These are phyloP conservation scores for Malbranchea cinnamomea DNA, from an alignment of 2,329 filamentous ascomycete genomes.

Conservation along the genomic window DNA sequence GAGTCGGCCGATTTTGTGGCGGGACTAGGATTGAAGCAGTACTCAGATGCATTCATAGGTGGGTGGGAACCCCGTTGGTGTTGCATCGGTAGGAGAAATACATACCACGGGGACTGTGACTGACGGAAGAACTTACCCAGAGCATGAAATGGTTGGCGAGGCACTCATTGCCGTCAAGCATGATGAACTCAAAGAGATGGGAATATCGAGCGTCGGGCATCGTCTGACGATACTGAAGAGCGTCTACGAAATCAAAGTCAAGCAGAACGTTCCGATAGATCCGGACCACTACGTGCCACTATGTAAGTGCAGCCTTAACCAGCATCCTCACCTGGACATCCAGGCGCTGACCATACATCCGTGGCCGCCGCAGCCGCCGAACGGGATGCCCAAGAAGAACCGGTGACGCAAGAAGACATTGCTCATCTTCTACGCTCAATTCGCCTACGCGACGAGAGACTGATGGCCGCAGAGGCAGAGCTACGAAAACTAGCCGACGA, in stretches of 20 bases:
- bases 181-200: slow-evolving; percentile 90
- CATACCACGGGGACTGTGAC: slow-evolving; percentile 6
- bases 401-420: slow-evolving; percentile 85
- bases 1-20: slow-evolving; percentile 83
- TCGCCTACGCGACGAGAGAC: slow-evolving; percentile 76
- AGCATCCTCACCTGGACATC: no score
- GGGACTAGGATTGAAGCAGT: slow-evolving; percentile 65
- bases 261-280: slow-evolving; percentile 80
- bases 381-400: slow-evolving; percentile 68
- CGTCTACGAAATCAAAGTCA: slow-evolving; percentile 91
- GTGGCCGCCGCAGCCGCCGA: slow-evolving; percentile 60
- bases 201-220: slow-evolving; percentile 82
- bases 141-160: slow-evolving; percentile 89
- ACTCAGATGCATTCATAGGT: slow-evolving; percentile 74
- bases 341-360: no score
- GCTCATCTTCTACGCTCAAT: slow-evolving; percentile 81
- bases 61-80: slow-evolving; percentile 25
- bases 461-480: slow-evolving; percentile 69
- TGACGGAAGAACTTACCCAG: no score
- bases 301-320: slow-evolving; percentile 46
- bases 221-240: slow-evolving; percentile 87
- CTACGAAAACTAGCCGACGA: slow-evolving; percentile 73
- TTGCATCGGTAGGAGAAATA: not conserved
- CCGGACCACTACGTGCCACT: slow-evolving; percentile 86
- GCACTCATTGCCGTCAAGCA: slow-evolving; percentile 78